Base-by-base conservation (phyloP, 176 grass and related monocot genomes). In the Calamus simplicifolius region DNA sequence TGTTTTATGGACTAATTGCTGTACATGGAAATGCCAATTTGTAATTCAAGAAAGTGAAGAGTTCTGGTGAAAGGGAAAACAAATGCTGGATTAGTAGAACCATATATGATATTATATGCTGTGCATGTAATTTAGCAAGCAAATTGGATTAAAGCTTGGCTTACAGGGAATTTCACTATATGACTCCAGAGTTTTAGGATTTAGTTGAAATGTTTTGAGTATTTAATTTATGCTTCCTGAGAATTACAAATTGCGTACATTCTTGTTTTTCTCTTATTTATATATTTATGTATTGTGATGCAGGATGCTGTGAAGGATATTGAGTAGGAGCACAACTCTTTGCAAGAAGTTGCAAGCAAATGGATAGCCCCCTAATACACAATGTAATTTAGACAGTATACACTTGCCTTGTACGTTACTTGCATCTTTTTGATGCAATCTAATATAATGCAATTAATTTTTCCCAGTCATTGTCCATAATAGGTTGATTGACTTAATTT, bases 271-370 rank as follows among this genome's bases (percentile, higher is more conserved):
- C 21, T 26, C 68, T 14, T 17, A 27, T 29, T 23, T 3, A 18
- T 23, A 23, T 23, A 23, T 57, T 62, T 27, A 13, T 51, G 16
- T 18, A 56, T 28, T 70, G 15, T 49, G 74, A 59, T 80, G 63
- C 79, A 98, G 93, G 93, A 98, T 81, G 93, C 93, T 76, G 73
- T 98, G 69, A 98, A 98, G 75, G 93, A 92, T 51, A 89, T 98
- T 58, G 81, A 98, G 63, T 77, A 83, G 57, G 43, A 58, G 62
- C 17, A 51, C 27, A 19, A 29, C 18, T 28, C 48, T 49, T 48
- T 23, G 29, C n/a, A 51, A 17, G 29, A 55, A 27, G 8, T 66
- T 56, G 5, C 5, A 74, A 21, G 74, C 73, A 73, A 77, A 68
- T 69, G 53, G 35, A 69, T 76, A 69, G 51, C 78, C 64, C 23